Conservation (phyloP, 108 stramenopile genomes). For the Schizochytrium sp. region DNA sequence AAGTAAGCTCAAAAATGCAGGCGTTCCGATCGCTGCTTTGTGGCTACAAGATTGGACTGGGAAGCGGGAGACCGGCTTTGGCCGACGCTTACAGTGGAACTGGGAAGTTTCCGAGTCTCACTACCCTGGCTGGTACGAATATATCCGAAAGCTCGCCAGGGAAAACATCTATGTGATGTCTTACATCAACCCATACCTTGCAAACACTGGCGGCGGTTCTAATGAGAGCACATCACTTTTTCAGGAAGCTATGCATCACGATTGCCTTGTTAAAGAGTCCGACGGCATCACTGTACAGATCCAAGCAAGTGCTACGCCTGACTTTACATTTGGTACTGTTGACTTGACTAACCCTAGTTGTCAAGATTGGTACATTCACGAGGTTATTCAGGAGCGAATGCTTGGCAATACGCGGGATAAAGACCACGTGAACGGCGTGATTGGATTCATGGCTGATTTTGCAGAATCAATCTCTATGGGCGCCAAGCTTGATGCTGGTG, state of each 20-base stretch:
- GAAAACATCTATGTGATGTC: not conserved
- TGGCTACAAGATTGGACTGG: constrained; percentile 65
- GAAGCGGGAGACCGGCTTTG: constrained; percentile 59
- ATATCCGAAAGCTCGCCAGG: not conserved
- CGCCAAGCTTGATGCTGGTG: not conserved
- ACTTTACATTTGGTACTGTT: constrained; percentile 29
- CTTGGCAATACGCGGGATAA: not conserved
- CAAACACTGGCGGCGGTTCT: constrained; percentile 37
- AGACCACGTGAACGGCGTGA: not conserved
- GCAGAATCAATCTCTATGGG: constrained; percentile 29
- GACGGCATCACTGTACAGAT: constrained; percentile 51
- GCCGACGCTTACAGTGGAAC: constrained; percentile 62
- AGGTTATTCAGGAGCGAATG: constrained; percentile 48
- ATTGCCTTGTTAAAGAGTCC: constrained; percentile 26
- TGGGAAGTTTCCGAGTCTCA: constrained; percentile 41
- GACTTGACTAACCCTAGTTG: constrained; percentile 61
- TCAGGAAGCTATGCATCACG: constrained; percentile 19
- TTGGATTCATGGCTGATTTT: constrained; percentile 64
- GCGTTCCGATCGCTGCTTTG: constrained; percentile 29
- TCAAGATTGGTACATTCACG: constrained; percentile 58
- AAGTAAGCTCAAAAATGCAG: not conserved
- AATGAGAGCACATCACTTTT: constrained; percentile 36
- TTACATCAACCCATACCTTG: constrained; percentile 59
- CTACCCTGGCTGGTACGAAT: constrained; percentile 37
- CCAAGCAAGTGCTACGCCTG: constrained; percentile 36